Percentiles rank a stretch among this genome's conserved stretches.
Evolutionary conservation across 352 stramenopile species (phyloP).

Genomic region (Thalassiosira hispida): DNA sequence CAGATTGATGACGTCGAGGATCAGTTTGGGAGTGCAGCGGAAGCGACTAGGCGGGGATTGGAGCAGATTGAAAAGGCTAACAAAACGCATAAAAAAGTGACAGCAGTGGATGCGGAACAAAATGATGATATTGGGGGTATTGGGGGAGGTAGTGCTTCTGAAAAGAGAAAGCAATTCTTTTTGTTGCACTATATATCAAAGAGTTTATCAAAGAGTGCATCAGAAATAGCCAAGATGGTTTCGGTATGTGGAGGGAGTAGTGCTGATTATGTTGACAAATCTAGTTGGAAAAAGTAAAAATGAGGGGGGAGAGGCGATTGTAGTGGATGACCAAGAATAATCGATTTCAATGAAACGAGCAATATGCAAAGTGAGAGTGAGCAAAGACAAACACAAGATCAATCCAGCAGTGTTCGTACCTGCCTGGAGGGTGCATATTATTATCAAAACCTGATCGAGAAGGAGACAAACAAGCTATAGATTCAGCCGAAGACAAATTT

Average conservation of each 20-base stretch:
- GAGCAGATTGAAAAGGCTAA: conserved; percentile 62
- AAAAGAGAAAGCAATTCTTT: conserved; percentile 24
- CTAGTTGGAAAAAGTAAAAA: conserved; percentile 14
- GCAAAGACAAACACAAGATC: no score
- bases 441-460: no score
- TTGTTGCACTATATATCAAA: conserved; percentile 10
- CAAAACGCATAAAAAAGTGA: conserved; percentile 13
- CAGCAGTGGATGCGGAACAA: background rate
- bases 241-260: conserved; percentile 34
- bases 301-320: background rate
- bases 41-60: conserved; percentile 55
- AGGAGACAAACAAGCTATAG: no score
- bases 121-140: conserved; percentile 2
- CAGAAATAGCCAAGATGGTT: conserved; percentile 34
- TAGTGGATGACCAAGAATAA: no score
- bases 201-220: conserved; percentile 7
- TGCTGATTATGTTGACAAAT: conserved; percentile 28
- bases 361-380: no score
- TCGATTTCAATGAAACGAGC: no score
- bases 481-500: no score
- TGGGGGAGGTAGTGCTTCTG: background rate
- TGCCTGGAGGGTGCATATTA: no score
- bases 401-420: no score
- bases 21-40: conserved; percentile 52
- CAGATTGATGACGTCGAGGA: conserved; percentile 74